Base-by-base conservation (phyloP, 176 grass and related monocot species). In the Carex littledalei region DNA sequence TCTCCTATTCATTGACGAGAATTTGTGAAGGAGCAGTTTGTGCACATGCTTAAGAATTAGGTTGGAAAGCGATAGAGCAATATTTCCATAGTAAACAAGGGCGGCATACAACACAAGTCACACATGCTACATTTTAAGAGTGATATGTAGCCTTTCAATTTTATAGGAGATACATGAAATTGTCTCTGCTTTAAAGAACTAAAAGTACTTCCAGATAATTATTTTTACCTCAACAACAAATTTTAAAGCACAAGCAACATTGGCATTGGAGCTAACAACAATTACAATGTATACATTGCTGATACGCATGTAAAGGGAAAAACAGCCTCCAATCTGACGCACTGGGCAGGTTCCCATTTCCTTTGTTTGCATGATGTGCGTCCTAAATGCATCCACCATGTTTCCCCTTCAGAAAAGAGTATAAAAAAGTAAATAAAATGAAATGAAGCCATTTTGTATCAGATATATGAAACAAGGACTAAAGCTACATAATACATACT, bases 301-400 rank as follows among this genome's bases (percentile, higher is more conserved):
- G 62, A 97, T 97, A 85, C 94, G 87, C 94, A 97, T 97, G 86
- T 97, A 94, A 73, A 97, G 91, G 84, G 94, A 97, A 24, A 91
- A 91, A 72, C 94, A 97, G 58, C 94, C 90, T 88, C 94, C 94
- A 81, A 97, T 97, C 79, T 94, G 94, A 14, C 94, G 91, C 81
- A 97, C 91, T 72, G 94, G 94, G 43, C 94, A 97, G 50, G 89
- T 94, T 29, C 94, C 94, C 62, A 97, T 86, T 79, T 97, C 94
- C 84, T 97, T 97, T 82, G 94, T 97, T 86, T 97, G 94, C 94
- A 97, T 97, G 67, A 97, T 97, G 89, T 97, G 94, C 86, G 87
- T 97, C 81, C 94, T 90, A 84, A 97, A 97, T 67, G 94, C 94
- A 89, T 97, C 94, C 89, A 97, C 94, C 94, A 94, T 97, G 87